Base-by-base conservation (phyloP, 2,329 filamentous ascomycete genomes). In the Colletotrichum neosansevieriae region DNA sequence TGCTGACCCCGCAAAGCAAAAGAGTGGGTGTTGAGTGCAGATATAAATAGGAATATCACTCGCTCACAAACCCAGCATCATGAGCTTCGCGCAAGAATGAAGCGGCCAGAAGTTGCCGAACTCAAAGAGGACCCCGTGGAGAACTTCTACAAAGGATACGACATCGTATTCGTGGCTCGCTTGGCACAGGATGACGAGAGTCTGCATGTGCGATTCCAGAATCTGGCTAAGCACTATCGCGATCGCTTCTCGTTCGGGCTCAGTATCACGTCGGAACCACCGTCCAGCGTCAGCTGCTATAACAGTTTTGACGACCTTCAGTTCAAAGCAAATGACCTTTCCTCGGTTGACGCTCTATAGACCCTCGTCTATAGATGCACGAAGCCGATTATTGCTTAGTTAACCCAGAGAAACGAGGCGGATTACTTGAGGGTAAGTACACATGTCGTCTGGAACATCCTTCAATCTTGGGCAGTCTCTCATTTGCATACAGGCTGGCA, bases 321-420 rank as follows among this genome's bases (percentile, higher is more conserved):
- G 38, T 75, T 77, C 62, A 70, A 73, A 2, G 60, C 76, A 0
- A 69, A 75, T 1, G 79, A 81, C 7, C 60, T 82, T 4, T 70
- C 73, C 2, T 70, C 70, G 3, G 72, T 80, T 2, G 72, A 47
- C 9, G 24, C 53, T 7, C 10, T 74, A 7, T 73, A 80, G 13
- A 72, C 67, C 0, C 79, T 84, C 17, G 62, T 85, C 6, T 73
- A 76, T 19, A 71, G 63, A 2, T 84, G 82, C 51, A 74, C 79
- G 0, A 71, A 71, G 5, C 79, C 81, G 0, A 59, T 82, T 12
- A 80, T 86, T 10, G 79, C 78, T 0, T 79, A 83, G 60, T 76
- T 86, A 47, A 83, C 80, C 2, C 74, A 83, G 21, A 75, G 79
- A 34, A 85, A 79, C 47, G 83, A 86, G 71, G 67, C 81, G 67